These are phyloP conservation scores for Hypocrella siamensis DNA, from an alignment of 2,329 filamentous ascomycete species.

Conservation along the genomic window DNA sequence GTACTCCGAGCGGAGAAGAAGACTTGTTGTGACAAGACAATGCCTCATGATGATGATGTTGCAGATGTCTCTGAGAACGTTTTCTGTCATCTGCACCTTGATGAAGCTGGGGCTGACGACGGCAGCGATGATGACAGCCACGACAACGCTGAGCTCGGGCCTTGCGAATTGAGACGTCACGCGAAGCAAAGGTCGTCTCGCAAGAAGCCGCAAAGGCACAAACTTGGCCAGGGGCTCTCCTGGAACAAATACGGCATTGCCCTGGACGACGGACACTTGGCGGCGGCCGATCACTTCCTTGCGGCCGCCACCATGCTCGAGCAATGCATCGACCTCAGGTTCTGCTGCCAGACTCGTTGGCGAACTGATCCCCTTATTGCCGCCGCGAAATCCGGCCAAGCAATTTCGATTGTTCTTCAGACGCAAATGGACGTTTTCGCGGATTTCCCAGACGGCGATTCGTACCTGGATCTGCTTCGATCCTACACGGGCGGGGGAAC, in stretches of 20 bases:
- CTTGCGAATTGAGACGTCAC: too few relatives aligned
- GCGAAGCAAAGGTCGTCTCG: too few relatives aligned
- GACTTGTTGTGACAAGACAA: background rate
- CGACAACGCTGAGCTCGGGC: background rate
- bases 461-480: conserved; percentile 24
- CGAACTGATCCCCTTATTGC: background rate
- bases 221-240: conserved; percentile 1
- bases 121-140: background rate
- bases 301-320: conserved; percentile 21
- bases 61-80: conserved; percentile 1
- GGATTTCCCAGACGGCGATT: conserved; percentile 28
- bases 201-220: too few relatives aligned
- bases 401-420: conserved; percentile 19
- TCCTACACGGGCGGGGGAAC: conserved; percentile 21
- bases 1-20: conserved; percentile 8
- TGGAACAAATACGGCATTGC: conserved; percentile 8
- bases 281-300: conserved; percentile 22
- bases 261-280: conserved; percentile 8
- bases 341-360: conserved; percentile 11
- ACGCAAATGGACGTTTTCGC: conserved; percentile 22
- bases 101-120: too few relatives aligned
- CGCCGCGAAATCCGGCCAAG: background rate
- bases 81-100: background rate
- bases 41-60: background rate
- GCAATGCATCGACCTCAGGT: conserved; percentile 23